Base-by-base conservation (phyloP, 345 rosid species). In the Bruguiera parviflora region DNA sequence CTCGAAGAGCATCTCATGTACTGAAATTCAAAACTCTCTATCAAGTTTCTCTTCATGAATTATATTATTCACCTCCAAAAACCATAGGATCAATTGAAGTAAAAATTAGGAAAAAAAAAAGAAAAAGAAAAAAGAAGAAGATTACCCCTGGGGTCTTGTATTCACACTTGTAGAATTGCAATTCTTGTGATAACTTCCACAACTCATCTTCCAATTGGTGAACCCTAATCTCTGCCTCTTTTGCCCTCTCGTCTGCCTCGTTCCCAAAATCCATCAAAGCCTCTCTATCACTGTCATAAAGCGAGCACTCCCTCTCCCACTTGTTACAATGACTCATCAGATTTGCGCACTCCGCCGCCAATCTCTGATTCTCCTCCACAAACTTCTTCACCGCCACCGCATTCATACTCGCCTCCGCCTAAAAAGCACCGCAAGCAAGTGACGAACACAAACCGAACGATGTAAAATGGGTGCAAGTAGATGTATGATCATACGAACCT, bases 251-350 rank as follows among this genome's bases (percentile, higher is more conserved):
- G 57, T 93, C 92, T 3, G 96, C 91, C 82, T 91, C 98, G 39
- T 91, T 91, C 61, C 96, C 96, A 49, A 90, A 92, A 24, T 93
- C 97, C 96, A 93, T 91, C 79, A 93, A 79, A 3, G 89, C 91
- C 51, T 92, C 95, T 58, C 98, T 80, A 58, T 92, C 95, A 58
- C 75, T 79, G 47, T 90, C 92, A 56, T 88, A 92, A 29, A 90
- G 83, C 58, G 86, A 77, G 53, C 92, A 88, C 81, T 92, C 98
- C 55, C 64, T 82, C 74, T 92, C 92, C 91, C 82, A 84, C 71
- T 80, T 92, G 39, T 80, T 78, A 68, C 97, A 86, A 81, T 93
- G 89, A n/a, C 63, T 79, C 83, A 89, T 78, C 83, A 93, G 73
- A 70, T 75, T 82, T 16, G 80, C 82, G 64, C 97, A 91, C 83